Base-by-base conservation (phyloP, 1,284 basidiomycete genomes). In the Neolentinus lepideus region DNA sequence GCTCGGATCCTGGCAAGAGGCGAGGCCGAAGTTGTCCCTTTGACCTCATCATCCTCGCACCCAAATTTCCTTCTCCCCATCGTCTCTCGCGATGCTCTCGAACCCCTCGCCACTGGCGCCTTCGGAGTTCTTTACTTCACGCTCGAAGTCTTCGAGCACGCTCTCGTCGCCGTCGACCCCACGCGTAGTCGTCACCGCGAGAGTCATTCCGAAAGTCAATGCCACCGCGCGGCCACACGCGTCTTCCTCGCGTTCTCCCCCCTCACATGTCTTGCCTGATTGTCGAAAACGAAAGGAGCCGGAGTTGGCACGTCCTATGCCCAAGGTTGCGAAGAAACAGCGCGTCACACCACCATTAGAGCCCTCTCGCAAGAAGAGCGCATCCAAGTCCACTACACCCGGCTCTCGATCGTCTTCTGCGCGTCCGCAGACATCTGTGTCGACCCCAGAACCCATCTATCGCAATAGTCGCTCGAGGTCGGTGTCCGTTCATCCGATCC, bases 401-500 rank as follows among this genome's bases (percentile, higher is more conserved):
- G 21, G 14, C 27, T 52, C 51, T 29, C 21, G 21, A 14, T 22
- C 21, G 29, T 36, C 26, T 35, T 29, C 51, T 3, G 21, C 27
- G 27, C 26, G 19, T 19, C 51, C 51, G 12, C 47, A 29, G 6
- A 50, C 47, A 16, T 26, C 27, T 14, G 47, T 29, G 22, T 29
- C 51, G 21, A 31, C 51, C 11, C 51, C 51, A 3, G 51, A 36
- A 35, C 51, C 29, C 14, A 31, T 52, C 24, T 52, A 33, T 36
- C 26, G 51, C 29, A 52, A 29, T 21, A 66, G 64, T 56, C 55
- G 67, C 48, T 66, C 69, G 27, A 69, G 71, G 24, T 75, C 74
- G 9, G 65, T 64, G 1, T 68, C 71, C 0, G 64, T 61, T 1
- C 68, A 70, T 51, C 64, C 64, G 0, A 36, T 59, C 3, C 45